phyloP scores from a whole-genome alignment of 2,329 filamentous ascomycete species.

The Passalora sequoiae region DNA sequence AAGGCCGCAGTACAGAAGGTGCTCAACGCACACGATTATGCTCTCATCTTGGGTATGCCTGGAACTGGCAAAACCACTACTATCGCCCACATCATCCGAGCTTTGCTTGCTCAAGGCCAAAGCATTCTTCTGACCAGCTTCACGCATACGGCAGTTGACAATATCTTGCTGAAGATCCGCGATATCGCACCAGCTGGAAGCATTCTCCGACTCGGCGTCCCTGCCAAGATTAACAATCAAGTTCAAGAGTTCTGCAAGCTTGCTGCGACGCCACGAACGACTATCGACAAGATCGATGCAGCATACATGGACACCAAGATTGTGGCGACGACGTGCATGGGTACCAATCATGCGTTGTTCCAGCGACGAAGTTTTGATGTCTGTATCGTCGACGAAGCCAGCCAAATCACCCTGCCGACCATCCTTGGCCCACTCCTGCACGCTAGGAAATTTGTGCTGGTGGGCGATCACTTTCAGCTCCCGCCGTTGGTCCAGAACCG shows the following conservation, averaged over 20 bases:
- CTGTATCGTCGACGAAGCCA: constrained; percentile 96
- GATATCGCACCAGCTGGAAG: constrained; percentile 52
- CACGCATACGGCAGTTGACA: constrained; percentile 96
- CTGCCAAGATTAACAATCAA: constrained; percentile 80
- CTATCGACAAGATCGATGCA: constrained; percentile 75
- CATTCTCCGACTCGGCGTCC: constrained; percentile 77
- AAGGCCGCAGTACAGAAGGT: constrained; percentile 84
- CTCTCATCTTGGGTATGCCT: constrained; percentile 95
- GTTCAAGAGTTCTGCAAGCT: constrained; percentile 81
- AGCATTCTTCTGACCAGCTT: constrained; percentile 91
- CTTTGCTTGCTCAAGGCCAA: constrained; percentile 81
- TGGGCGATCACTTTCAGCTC: constrained; percentile 94
- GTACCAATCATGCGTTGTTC: constrained; percentile 85
- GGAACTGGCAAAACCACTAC: constrained; percentile 98
- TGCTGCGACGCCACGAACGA: constrained; percentile 65
- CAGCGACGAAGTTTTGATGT: constrained; percentile 89
- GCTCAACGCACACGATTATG: constrained; percentile 92
- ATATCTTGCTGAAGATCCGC: constrained; percentile 88
- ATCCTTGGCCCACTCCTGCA: constrained; percentile 91
- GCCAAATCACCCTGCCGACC: constrained; percentile 92
- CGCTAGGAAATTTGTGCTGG: constrained; percentile 86
- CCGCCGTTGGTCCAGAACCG: constrained; percentile 92
- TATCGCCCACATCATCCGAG: constrained; percentile 92
- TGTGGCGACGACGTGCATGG: constrained; percentile 90
- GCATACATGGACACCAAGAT: constrained; percentile 82